A percentile compares a stretch with the other conserved stretches of the same genome.
Conservation (phyloP, 2,329 filamentous ascomycete genomes). For the Monosporascus sp. region DNA sequence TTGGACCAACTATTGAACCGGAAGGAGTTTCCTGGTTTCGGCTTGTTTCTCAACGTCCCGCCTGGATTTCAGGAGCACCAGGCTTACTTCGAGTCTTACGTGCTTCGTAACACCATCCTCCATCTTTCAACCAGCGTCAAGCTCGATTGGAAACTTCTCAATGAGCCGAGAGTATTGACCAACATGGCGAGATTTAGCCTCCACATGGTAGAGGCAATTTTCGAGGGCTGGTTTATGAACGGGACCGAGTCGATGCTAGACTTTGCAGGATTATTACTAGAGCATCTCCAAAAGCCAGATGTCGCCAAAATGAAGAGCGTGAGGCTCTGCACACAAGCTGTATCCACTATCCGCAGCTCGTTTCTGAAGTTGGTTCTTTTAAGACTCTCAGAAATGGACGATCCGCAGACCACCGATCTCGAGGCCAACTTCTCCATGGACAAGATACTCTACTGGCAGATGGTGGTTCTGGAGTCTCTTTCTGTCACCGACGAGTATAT, state of each 20-base stretch:
- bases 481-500: conserved; percentile 77
- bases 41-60: conserved; percentile 79
- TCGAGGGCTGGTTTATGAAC: conserved; percentile 94
- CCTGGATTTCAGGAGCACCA: conserved; percentile 93
- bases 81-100: conserved; percentile 88
- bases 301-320: conserved; percentile 79
- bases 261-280: conserved; percentile 77
- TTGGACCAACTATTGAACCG: conserved; percentile 77
- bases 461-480: conserved; percentile 74
- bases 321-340: conserved; percentile 81
- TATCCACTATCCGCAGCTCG: conserved; percentile 67
- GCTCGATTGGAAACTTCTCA: conserved; percentile 64
- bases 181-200: conserved; percentile 78
- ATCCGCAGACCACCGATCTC: conserved; percentile 50
- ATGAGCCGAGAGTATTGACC: conserved; percentile 77
- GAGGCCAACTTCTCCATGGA: conserved; percentile 70
- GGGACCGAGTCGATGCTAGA: conserved; percentile 80
- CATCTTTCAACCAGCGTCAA: conserved; percentile 67
- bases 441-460: conserved; percentile 93
- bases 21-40: conserved; percentile 88
- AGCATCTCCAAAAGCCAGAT: conserved; percentile 83
- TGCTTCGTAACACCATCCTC: conserved; percentile 70
- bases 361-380: conserved; percentile 77
- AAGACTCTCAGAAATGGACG: conserved; percentile 77
- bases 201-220: conserved; percentile 84